Evolutionary conservation across 768 basidiomycete species (phyloP).

Genomic region (Termitomyces sp.): DNA sequence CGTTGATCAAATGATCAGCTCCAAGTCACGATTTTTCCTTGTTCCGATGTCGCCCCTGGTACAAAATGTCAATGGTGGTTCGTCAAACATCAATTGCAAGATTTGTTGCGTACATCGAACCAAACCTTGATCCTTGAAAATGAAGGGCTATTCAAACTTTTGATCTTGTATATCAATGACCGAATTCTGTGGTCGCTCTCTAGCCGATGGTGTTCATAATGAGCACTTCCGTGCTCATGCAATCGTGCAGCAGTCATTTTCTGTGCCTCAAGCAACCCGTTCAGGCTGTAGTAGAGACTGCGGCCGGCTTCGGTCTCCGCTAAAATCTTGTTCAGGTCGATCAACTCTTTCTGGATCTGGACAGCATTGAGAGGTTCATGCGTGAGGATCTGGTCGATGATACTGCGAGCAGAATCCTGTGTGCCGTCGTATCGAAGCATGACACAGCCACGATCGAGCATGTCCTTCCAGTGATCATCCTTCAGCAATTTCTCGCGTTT

Average conservation of each 20-base stretch:
- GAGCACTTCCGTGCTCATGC: not conserved
- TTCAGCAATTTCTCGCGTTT: constrained; percentile 8
- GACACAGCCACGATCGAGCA: constrained; percentile 8
- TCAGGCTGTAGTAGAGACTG: constrained; percentile 1
- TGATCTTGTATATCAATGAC: constrained; percentile 3
- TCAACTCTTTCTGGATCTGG: constrained; percentile 6
- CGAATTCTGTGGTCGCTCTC: constrained; percentile 7
- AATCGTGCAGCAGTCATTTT: not conserved
- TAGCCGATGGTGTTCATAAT: not conserved
- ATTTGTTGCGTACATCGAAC: not conserved
- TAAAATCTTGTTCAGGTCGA: constrained; percentile 6
- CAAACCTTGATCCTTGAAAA: constrained; percentile 5
- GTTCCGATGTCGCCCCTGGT: not conserved
- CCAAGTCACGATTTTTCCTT: not conserved
- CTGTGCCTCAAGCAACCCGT: constrained; percentile 3
- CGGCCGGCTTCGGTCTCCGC: constrained; percentile 8
- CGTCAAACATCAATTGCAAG: too few species aligned
- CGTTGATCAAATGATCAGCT: not conserved
- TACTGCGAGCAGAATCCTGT: constrained; percentile 3
- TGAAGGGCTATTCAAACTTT: constrained; percentile 1
- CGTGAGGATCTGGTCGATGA: constrained; percentile 5
- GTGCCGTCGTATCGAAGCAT: constrained; percentile 9
- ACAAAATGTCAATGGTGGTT: not conserved
- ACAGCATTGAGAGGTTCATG: constrained; percentile 8
- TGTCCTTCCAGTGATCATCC: constrained; percentile 11